These are phyloP conservation scores for Parathielavia hyrcaniae DNA, from an alignment of 495 filamentous ascomycete genomes.

Conservation along the genomic window DNA sequence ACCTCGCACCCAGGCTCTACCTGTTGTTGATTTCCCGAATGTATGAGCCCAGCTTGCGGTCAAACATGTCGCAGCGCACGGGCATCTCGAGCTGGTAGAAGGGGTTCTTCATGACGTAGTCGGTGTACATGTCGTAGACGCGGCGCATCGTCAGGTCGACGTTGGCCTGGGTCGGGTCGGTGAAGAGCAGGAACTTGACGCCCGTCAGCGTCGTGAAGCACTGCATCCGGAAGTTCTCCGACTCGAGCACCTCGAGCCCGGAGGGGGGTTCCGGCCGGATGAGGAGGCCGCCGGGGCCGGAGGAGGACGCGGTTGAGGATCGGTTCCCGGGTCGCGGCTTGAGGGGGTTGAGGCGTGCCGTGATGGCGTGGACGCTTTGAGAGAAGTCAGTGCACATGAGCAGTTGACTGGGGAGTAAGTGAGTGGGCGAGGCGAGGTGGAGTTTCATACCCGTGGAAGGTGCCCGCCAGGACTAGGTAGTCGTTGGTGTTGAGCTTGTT, in stretches of 20 bases:
- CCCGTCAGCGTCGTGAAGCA: constrained; percentile 94
- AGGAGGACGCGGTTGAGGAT: constrained; percentile 40
- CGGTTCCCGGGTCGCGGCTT: constrained; percentile 33
- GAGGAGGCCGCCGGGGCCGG: constrained; percentile 29
- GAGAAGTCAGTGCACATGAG: constrained; percentile 4
- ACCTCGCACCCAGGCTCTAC: constrained; percentile 19
- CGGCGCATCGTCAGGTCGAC: constrained; percentile 72
- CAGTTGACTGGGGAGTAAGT: constrained; percentile 8
- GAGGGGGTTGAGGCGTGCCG: constrained; percentile 65
- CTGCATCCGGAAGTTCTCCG: constrained; percentile 82
- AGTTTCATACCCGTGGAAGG: constrained; percentile 75
- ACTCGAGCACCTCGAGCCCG: constrained; percentile 86
- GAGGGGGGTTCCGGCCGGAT: constrained; percentile 51
- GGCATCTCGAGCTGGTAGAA: constrained; percentile 99
- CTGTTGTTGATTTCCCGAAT: constrained; percentile 55
- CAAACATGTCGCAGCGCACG: constrained; percentile 88
- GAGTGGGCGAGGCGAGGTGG: background rate
- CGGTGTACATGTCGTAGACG: constrained; percentile 91
- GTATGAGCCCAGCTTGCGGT: constrained; percentile 70
- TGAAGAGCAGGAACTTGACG: constrained; percentile 92
- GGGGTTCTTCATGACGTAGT: constrained; percentile 99
- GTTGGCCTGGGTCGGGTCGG: constrained; percentile 83
- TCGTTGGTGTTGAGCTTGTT: constrained; percentile 88
- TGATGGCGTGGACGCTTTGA: constrained; percentile 82
- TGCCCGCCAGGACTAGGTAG: constrained; percentile 93